Percentiles rank a stretch among this genome's conserved stretches.
These are phyloP conservation scores for Emiliania huxleyi DNA, from an alignment of 78 protist species.

Conservation along the genomic window DNA sequence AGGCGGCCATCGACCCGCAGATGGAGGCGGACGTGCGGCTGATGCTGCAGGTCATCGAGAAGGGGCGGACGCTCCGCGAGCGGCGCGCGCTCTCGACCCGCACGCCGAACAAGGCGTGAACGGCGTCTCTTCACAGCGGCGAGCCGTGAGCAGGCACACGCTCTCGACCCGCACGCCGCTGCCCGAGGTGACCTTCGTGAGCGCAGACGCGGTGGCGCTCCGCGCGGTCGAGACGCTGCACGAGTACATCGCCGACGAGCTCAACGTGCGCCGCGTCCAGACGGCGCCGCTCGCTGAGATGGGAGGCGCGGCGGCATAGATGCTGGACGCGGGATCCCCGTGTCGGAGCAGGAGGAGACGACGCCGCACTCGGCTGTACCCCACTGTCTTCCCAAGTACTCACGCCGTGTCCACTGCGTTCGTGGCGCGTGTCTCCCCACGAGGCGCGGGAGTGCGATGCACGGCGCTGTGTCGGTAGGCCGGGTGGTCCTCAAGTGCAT, in stretches of 20 bases:
- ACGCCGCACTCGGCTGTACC: too few relatives aligned
- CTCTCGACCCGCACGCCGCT: slow-evolving; percentile 63
- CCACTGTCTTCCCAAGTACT: too few relatives aligned
- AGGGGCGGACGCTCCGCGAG: slow-evolving; percentile 85
- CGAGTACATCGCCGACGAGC: slow-evolving; percentile 55
- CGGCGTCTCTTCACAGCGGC: too few relatives aligned
- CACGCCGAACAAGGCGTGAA: too few relatives aligned
- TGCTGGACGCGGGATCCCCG: too few relatives aligned
- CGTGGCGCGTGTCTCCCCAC: too few relatives aligned
- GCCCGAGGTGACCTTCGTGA: slow-evolving; percentile 47
- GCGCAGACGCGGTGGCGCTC: slow-evolving; percentile 43
- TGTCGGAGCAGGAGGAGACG: too few relatives aligned
- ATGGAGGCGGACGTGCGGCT: slow-evolving; percentile 66
- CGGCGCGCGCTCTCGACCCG: slow-evolving; percentile 67
- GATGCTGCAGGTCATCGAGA: slow-evolving; percentile 84
- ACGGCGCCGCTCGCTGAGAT: neutral
- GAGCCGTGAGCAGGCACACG: too few relatives aligned
- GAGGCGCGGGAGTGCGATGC: too few relatives aligned
- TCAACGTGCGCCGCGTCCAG: slow-evolving; percentile 15
- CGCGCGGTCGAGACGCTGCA: slow-evolving; percentile 53
- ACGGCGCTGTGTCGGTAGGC: neutral
- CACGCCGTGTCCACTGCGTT: too few relatives aligned
- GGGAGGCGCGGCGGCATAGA: neutral
- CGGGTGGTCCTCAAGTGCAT: neutral
- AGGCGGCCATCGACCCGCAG: slow-evolving; percentile 56